Percentiles rank a stretch among this genome's conserved stretches.
Evolutionary conservation across 192 early-diverging fungal species (phyloP).

Genomic region (Coemansia sp.): DNA sequence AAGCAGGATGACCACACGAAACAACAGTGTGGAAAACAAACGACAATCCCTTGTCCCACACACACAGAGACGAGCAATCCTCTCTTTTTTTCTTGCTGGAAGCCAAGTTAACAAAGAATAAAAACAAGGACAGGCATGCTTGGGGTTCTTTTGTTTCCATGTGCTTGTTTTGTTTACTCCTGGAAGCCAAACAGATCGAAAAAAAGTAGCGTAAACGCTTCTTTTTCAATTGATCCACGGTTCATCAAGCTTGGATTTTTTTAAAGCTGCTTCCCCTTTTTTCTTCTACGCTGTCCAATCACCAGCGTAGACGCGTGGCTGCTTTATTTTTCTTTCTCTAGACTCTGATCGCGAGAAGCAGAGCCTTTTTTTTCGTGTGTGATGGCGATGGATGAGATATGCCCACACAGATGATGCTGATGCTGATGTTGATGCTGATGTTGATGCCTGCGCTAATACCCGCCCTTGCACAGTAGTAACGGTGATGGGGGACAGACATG

Average conservation of each 20-base stretch:
- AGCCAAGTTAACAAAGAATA: too few species aligned
- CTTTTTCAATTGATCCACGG: not conserved
- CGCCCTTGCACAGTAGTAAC: not conserved
- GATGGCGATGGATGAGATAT: not conserved
- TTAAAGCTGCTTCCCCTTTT: not conserved
- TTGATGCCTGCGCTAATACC: not conserved
- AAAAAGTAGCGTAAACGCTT: not conserved
- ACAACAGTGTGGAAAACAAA: not conserved
- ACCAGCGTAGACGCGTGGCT: not conserved
- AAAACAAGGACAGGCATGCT: not conserved
- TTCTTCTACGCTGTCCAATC: not conserved
- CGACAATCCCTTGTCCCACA: not conserved
- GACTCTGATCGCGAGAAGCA: not conserved
- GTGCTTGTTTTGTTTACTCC: not conserved
- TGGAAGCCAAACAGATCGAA: not conserved
- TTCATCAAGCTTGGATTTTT: not conserved
- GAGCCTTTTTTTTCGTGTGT: not conserved
- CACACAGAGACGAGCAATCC: not conserved
- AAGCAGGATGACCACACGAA: not conserved
- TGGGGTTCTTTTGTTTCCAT: not conserved
- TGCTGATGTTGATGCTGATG: not conserved
- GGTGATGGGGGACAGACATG: not conserved
- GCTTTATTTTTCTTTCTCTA: not conserved
- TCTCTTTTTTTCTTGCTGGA: too few species aligned
- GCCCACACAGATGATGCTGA: too few species aligned